phyloP scores from a whole-genome alignment of 2,329 filamentous ascomycete species.

The Bipolaris cookei region DNA sequence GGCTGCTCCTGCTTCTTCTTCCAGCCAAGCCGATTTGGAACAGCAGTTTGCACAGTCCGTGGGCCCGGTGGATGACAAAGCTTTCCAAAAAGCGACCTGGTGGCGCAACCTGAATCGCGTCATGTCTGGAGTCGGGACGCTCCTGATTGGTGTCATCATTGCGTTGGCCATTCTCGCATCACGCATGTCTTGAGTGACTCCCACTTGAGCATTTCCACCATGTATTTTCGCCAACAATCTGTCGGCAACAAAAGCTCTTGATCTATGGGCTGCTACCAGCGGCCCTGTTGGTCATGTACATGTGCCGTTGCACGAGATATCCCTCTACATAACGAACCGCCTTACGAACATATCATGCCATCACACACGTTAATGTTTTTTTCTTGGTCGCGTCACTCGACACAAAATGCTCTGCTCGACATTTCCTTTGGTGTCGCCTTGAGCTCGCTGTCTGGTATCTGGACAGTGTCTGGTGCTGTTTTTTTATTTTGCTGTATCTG shows the following conservation, averaged over 20 bases:
- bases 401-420: constrained; percentile 28
- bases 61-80: constrained; percentile 55
- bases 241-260: constrained; percentile 7
- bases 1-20: constrained; percentile 42
- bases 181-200: constrained; percentile 34
- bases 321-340: constrained; percentile 30
- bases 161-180: constrained; percentile 48
- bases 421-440: constrained; percentile 22
- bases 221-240: constrained; percentile 5
- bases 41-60: constrained; percentile 55
- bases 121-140: constrained; percentile 64
- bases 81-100: constrained; percentile 67
- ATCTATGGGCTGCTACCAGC: not conserved
- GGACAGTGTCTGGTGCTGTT: constrained; percentile 33
- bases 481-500: constrained; percentile 21
- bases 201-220: constrained; percentile 9
- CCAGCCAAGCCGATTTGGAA: constrained; percentile 49
- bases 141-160: constrained; percentile 60
- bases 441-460: constrained; percentile 25
- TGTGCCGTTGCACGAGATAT: constrained; percentile 15
- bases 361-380: constrained; percentile 43
- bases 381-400: constrained; percentile 28
- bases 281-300: constrained; percentile 5
- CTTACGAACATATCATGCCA: constrained; percentile 34
- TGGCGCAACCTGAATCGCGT: constrained; percentile 68